A percentile compares a stretch with the other conserved stretches of the same genome.
Conservation (phyloP, 306 rosid species). For the Senna tora region DNA sequence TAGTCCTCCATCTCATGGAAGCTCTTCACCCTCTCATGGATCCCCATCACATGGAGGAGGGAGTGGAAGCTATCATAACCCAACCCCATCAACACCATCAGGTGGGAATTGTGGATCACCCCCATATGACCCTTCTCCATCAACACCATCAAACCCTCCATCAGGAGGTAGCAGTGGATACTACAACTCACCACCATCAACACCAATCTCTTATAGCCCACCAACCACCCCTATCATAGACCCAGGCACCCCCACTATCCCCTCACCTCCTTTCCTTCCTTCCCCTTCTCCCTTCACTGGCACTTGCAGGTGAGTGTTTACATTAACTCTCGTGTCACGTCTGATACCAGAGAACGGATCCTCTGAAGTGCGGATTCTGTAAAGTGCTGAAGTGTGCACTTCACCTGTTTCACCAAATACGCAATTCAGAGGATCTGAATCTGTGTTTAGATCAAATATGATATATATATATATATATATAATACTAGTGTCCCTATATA, state of each 20-base stretch:
- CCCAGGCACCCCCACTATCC: constrained; percentile 53
- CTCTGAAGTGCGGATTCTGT: no score
- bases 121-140: constrained; percentile 43
- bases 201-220: constrained; percentile 57
- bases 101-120: constrained; percentile 56
- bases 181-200: constrained; percentile 56
- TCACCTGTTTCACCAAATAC: no score
- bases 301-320: constrained; percentile 79
- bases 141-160: constrained; percentile 62
- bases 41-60: constrained; percentile 49
- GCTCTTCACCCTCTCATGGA: constrained; percentile 58
- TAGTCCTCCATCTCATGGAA: constrained; percentile 62
- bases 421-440: no score
- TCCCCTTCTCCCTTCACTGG: constrained; percentile 81
- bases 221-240: constrained; percentile 56
- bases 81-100: constrained; percentile 67
- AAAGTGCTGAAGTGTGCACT: no score
- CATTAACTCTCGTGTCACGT: background rate
- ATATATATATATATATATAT: no score
- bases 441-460: no score
- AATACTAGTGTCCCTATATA: background rate
- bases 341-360: no score
- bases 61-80: constrained; percentile 51
- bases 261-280: constrained; percentile 69
- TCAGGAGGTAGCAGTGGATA: constrained; percentile 57